Evolutionary conservation across 2,329 filamentous ascomycete species (phyloP), one percentile per base, ranked within the genome.

Genomic region (Bipolaris gigantea): DNA sequence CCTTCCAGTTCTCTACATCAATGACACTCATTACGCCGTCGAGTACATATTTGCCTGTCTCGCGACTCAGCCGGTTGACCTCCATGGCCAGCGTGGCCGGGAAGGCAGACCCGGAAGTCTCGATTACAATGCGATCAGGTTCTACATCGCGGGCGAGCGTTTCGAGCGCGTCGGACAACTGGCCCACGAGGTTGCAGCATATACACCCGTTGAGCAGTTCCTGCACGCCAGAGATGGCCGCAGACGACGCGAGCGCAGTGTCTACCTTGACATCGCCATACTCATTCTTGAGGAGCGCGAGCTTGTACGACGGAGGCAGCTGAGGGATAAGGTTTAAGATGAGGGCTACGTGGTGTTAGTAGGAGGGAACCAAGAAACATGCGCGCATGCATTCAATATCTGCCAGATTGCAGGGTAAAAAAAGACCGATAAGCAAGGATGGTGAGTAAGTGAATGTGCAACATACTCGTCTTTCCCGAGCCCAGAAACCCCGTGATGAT

Each of bases 201-300:
- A 99, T 97, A 78, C 94, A 97, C 62, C 93, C 94, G 73, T 96
- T 96, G 49, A 99, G 87, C 1, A 99, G 83, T 76, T 99, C 94
- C 66, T 89, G 89, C 4, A 96, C 92, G 50, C 92, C 93, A 0
- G 90, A 88, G 63, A 99, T 92, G 59, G 92, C 87, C 45, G 85
- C 85, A 13, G 89, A 89, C 0, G 89, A 82, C 15, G 94, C 93
- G 27, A 99, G 87, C 73, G 96, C 90, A 1, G 90, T 94, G 80
- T 99, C 94, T 72, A 99, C 83, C 33, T 92, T 92, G 38, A 99
- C 78, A 73, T 97, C 92, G 71, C 94, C 94, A 75, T 97, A 97
- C 78, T 99, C 94, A 77, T 99, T 99, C 75, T 99, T 99, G 50
- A 99, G 84, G 15, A 99, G 86, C 2, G 93, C 94, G 61, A 99